These are phyloP conservation scores for Diaporthe destruens DNA, from an alignment of 2,329 filamentous ascomycete genomes.

Conservation along the genomic window DNA sequence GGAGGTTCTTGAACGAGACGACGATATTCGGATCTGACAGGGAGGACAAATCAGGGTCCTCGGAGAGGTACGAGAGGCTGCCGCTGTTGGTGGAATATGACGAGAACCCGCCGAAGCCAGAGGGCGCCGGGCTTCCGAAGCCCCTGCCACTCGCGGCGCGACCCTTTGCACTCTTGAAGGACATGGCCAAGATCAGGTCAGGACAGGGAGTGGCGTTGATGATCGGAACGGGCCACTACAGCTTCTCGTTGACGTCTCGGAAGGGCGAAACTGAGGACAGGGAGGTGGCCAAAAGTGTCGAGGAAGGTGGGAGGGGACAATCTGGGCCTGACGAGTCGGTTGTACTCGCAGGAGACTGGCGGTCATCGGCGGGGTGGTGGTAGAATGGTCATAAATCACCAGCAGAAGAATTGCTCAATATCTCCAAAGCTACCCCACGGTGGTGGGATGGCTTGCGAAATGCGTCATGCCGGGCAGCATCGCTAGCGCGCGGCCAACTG, in stretches of 20 bases:
- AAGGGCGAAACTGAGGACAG: no score
- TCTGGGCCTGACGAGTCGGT: background rate
- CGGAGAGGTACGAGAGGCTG: constrained; percentile 85
- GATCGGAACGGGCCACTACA: background rate
- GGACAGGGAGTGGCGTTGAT: background rate
- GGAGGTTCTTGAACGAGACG: constrained; percentile 91
- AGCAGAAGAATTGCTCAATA: constrained; percentile 2
- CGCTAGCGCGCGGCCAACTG: constrained; percentile 14
- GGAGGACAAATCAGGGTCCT: constrained; percentile 82
- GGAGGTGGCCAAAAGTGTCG: no score
- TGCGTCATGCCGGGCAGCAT: constrained; percentile 36
- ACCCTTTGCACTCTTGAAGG: constrained; percentile 35
- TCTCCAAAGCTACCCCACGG: constrained; percentile 26
- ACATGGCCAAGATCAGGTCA: constrained; percentile 13
- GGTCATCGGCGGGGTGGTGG: background rate
- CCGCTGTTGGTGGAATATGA: constrained; percentile 55
- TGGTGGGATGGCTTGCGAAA: constrained; percentile 24
- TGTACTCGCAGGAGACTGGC: background rate
- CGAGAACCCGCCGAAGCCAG: constrained; percentile 58
- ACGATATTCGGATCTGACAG: constrained; percentile 86
- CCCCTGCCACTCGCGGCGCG: constrained; percentile 40
- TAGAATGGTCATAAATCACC: constrained; percentile 1
- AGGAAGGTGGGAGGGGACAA: background rate
- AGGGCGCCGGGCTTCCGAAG: constrained; percentile 42
- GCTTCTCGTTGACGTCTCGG: background rate